Percentiles rank a stretch among this genome's conserved stretches.
Conservation (phyloP, 208 protist species). For the Crithidia fasciculata region DNA sequence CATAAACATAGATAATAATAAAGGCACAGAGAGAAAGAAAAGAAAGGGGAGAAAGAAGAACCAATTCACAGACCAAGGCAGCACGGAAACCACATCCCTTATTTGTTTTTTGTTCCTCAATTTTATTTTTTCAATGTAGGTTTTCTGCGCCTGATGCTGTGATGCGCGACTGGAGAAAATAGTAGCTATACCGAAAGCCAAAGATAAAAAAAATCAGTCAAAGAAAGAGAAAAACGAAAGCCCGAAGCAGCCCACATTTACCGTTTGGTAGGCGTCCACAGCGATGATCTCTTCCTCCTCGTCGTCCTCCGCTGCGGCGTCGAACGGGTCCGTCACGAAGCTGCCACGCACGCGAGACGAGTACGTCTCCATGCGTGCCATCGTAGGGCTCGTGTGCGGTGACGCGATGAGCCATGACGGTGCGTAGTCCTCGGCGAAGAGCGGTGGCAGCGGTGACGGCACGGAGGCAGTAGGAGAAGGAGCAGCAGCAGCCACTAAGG, state of each 20-base stretch:
- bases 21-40: not conserved
- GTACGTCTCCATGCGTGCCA: not conserved
- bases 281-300: conserved; percentile 14
- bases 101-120: not conserved
- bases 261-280: conserved; percentile 29
- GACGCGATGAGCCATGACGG: not conserved
- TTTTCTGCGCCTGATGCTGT: not conserved
- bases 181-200: not conserved
- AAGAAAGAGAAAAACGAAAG: conserved; percentile 62
- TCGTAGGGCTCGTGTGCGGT: not conserved
- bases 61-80: not conserved
- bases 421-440: not conserved
- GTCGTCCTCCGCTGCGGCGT: not conserved
- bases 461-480: not conserved
- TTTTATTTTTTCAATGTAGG: not conserved
- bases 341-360: not conserved
- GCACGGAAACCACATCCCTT: not conserved
- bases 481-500: not conserved
- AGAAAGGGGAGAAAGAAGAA: not conserved
- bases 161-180: not conserved
- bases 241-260: conserved; percentile 69
- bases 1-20: conserved; percentile 8
- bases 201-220: conserved; percentile 28
- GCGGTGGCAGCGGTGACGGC: not conserved
- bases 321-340: not conserved